Conservation (phyloP, 176 grass and related monocot species). For the Secale cereale region DNA sequence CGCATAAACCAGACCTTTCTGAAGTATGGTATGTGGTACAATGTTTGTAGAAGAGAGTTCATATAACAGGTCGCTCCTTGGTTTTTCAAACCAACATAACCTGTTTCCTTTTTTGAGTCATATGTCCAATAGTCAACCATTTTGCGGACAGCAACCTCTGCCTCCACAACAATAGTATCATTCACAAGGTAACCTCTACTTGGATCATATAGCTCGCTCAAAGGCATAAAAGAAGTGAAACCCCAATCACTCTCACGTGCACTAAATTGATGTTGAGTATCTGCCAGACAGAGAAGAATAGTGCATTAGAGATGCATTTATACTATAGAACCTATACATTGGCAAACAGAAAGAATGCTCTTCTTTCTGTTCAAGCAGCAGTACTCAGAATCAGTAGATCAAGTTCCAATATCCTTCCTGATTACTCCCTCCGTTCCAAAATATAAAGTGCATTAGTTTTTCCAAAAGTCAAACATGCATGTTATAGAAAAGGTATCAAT, state of each 20-base stretch:
- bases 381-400: background rate
- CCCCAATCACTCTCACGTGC: slow-evolving; percentile 92
- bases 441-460: too few species aligned
- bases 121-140: slow-evolving; percentile 86
- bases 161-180: slow-evolving; percentile 81
- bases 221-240: slow-evolving; percentile 94
- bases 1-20: slow-evolving; percentile 55
- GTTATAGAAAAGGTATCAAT: too few species aligned
- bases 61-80: slow-evolving; percentile 97
- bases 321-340: background rate
- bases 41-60: slow-evolving; percentile 94
- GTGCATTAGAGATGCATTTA: background rate
- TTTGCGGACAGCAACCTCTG: slow-evolving; percentile 73
- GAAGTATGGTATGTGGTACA: slow-evolving; percentile 94
- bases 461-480: too few species aligned
- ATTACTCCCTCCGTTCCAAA: background rate
- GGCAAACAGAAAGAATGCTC: slow-evolving; percentile 18
- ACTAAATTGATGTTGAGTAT: slow-evolving; percentile 92
- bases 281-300: slow-evolving; percentile 43
- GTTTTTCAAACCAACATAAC: slow-evolving; percentile 89
- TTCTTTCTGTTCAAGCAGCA: background rate
- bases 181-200: slow-evolving; percentile 76
- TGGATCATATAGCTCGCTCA: slow-evolving; percentile 83
- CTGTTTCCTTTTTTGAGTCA: slow-evolving; percentile 95
- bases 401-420: slow-evolving; percentile 9